Evolutionary conservation across 2,329 filamentous ascomycete species (phyloP).

Genomic region (Penicillium sp.): DNA sequence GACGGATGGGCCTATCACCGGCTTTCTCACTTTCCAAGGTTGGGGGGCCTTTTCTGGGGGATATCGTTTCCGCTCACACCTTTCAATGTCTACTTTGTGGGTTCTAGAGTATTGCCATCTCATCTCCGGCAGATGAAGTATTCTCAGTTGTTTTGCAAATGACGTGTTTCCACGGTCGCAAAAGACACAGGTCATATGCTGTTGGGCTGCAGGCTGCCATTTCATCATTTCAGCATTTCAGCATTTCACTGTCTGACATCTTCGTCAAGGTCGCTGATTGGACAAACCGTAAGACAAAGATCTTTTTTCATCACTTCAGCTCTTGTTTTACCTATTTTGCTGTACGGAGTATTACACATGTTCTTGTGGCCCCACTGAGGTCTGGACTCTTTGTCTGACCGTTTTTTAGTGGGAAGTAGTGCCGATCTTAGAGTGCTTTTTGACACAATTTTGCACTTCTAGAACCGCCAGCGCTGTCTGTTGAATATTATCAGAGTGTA

Average conservation of each 20-base stretch:
- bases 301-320: not conserved
- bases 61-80: not conserved
- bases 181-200: conserved; percentile 1
- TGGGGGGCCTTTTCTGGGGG: not conserved
- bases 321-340: not conserved
- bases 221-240: not conserved
- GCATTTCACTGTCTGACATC: conserved; percentile 1
- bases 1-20: not conserved
- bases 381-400: conserved; percentile 8
- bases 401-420: conserved; percentile 10
- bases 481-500: not conserved
- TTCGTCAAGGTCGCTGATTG: not conserved
- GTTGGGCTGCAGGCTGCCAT: conserved; percentile 1
- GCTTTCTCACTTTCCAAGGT: not conserved
- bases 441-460: not conserved
- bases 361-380: not conserved
- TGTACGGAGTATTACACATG: not conserved
- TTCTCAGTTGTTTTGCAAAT: not conserved
- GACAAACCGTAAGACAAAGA: not conserved
- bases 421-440: conserved; percentile 3
- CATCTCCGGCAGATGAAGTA: not conserved
- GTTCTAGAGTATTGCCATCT: not conserved
- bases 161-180: not conserved
- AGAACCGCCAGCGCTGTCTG: not conserved
- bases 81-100: not conserved